These are phyloP conservation scores for Boletellus sp. DNA, from an alignment of 1,284 basidiomycete species.

Conservation along the genomic window DNA sequence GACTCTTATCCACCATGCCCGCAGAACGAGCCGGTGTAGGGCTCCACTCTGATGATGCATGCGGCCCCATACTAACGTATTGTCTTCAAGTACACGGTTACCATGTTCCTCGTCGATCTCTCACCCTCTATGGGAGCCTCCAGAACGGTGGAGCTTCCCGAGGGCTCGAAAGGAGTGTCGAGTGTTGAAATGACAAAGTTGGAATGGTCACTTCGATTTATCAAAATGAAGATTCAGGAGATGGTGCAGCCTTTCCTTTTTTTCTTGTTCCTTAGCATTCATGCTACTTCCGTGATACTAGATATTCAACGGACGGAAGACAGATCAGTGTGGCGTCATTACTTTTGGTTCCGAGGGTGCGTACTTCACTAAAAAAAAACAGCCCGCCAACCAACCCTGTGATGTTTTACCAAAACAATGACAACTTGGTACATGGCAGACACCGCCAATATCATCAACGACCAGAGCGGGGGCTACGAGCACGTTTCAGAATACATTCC, in stretches of 20 bases:
- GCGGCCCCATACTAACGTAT: neutral
- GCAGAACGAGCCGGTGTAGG: constrained; percentile 73
- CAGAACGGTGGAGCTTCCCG: constrained; percentile 55
- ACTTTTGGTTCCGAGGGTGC: constrained; percentile 79
- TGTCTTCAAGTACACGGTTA: constrained; percentile 64
- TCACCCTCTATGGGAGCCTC: constrained; percentile 80
- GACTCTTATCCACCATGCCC: constrained; percentile 46
- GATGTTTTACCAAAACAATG: neutral
- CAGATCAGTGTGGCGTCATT: constrained; percentile 86
- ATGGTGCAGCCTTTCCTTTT: constrained; percentile 52
- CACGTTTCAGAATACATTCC: constrained; percentile 76
- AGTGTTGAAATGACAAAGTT: constrained; percentile 69
- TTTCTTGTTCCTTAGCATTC: neutral
- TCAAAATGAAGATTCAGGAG: constrained; percentile 85
- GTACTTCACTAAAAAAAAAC: neutral
- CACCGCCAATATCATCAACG: constrained; percentile 74
- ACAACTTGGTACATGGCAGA: constrained; percentile 35
- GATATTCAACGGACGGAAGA: constrained; percentile 89
- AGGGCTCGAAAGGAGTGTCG: constrained; percentile 47
- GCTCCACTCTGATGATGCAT: constrained; percentile 5
- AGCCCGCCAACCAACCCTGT: neutral
- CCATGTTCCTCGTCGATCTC: constrained; percentile 84
- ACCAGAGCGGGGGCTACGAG: constrained; percentile 65
- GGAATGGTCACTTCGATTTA: constrained; percentile 79
- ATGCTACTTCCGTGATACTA: constrained; percentile 29